Evolutionary conservation across 768 basidiomycete genomes (phyloP).

Genomic region (Holtermannia corniformis): DNA sequence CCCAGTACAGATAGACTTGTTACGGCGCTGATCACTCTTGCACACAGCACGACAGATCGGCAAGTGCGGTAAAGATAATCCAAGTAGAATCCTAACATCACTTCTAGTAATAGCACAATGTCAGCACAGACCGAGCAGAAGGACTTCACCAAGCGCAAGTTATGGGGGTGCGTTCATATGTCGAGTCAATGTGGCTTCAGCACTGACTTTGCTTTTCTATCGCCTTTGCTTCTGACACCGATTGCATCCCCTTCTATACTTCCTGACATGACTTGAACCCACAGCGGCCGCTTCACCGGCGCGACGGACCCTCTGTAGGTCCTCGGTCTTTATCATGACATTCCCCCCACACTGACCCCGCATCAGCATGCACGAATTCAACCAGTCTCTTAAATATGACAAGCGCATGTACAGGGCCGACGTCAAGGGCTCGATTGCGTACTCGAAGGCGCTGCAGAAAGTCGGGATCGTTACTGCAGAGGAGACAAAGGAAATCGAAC

Average conservation of each 20-base stretch:
- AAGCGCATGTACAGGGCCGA: slow-evolving; percentile 88
- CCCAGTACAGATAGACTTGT: too few relatives aligned
- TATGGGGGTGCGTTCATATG: slow-evolving; percentile 25
- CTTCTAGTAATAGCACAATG: not conserved
- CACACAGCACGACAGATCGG: too few relatives aligned
- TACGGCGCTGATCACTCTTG: too few relatives aligned
- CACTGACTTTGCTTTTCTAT: not conserved
- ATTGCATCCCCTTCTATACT: too few relatives aligned
- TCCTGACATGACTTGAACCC: not conserved
- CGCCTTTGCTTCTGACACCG: not conserved
- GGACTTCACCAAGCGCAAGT: slow-evolving; percentile 30
- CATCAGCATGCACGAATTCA: slow-evolving; percentile 91
- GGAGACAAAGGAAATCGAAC: slow-evolving; percentile 59
- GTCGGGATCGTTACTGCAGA: slow-evolving; percentile 67
- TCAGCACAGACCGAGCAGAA: slow-evolving; percentile 3
- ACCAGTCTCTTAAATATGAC: slow-evolving; percentile 91
- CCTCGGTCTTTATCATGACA: slow-evolving; percentile 3
- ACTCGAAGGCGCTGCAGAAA: slow-evolving; percentile 73
- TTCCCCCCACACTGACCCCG: not conserved
- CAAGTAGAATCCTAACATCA: not conserved
- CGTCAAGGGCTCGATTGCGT: slow-evolving; percentile 88
- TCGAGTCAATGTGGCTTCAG: not conserved
- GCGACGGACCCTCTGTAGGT: slow-evolving; percentile 75
- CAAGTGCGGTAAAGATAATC: not conserved
- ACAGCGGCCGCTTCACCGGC: slow-evolving; percentile 70